Base-by-base conservation (phyloP, 1,284 basidiomycete species). In the Caloboletus inedulis region DNA sequence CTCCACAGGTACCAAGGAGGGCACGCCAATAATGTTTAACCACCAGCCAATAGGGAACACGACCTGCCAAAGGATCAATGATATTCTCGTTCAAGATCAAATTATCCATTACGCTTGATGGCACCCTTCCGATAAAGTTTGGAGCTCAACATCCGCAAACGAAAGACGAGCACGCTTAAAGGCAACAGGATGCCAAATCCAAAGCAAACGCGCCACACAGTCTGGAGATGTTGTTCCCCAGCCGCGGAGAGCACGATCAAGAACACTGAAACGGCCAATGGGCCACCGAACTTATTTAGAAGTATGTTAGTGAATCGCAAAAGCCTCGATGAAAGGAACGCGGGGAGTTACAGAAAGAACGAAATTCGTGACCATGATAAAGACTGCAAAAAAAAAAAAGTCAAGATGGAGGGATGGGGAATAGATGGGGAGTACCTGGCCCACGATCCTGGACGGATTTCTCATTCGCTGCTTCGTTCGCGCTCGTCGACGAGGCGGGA, bases 311-410 rank as follows among this genome's bases (percentile, higher is more conserved):
- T 36, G 65, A 30, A 65, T 37, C 45, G 36, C 13, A n/a, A 42
- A 54, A 43, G 33, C n/a, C 14, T 35, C 10, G 23, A 49, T 7
- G 16, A 34, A 42, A 43, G 7, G 18, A 40, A 50, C 8, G 16
- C 13, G 33, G 2, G 30, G 41, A 68, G 64, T 59, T 61, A 79
- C 79, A 56, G 73, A 73, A 49, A 85, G 73, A 43, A 85, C 81
- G 44, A 86, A 80, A 63, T 89, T 89, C 23, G 87, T 90, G 55
- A 87, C 85, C 76, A 88, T 78, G 64, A 89, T 85, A 67, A 89
- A 88, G 18, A 86, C 79, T 66, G 57, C 8, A 35, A 51, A 51
- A 33, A 48, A 51, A 33, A 48, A 43, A 42, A 43, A 49, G 33
- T 57, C 40, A 48, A 44, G 35, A 43, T 14, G 7, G 30, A 35